These are phyloP conservation scores for Skeletonema costatum DNA, from an alignment of 108 stramenopile species.

Conservation along the genomic window DNA sequence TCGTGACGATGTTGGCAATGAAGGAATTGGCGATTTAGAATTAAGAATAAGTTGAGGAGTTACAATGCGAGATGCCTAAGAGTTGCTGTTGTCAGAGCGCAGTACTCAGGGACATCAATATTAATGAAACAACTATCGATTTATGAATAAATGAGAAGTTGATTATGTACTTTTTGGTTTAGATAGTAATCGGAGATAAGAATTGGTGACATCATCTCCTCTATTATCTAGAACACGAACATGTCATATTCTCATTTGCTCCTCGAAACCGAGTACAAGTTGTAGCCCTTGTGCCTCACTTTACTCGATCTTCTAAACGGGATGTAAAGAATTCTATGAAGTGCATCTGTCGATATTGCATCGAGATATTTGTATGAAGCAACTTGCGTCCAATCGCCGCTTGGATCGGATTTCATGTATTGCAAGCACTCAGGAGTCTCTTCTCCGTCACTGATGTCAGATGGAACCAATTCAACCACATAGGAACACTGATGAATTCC, in stretches of 20 bases:
- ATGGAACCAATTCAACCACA: constrained; percentile 68
- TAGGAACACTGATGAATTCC: constrained; percentile 66
- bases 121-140: too few species aligned
- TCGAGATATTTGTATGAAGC: constrained; percentile 32
- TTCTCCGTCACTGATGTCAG: neutral
- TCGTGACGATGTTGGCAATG: neutral
- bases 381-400: constrained; percentile 24
- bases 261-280: constrained; percentile 18
- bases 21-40: neutral
- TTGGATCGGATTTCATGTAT: constrained; percentile 40
- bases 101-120: too few species aligned
- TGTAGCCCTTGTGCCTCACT: constrained; percentile 32
- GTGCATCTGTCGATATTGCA: constrained; percentile 20
- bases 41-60: neutral
- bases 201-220: too few species aligned
- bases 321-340: constrained; percentile 47
- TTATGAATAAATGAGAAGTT: too few species aligned
- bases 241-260: neutral
- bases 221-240: too few species aligned
- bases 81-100: too few species aligned
- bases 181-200: too few species aligned
- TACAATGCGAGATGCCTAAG: too few species aligned
- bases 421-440: constrained; percentile 29
- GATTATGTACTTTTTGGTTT: too few species aligned
- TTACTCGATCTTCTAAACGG: constrained; percentile 25